These are phyloP conservation scores for Trichophyton schoenleinii DNA, from an alignment of 2,329 filamentous ascomycete species.

Conservation along the genomic window DNA sequence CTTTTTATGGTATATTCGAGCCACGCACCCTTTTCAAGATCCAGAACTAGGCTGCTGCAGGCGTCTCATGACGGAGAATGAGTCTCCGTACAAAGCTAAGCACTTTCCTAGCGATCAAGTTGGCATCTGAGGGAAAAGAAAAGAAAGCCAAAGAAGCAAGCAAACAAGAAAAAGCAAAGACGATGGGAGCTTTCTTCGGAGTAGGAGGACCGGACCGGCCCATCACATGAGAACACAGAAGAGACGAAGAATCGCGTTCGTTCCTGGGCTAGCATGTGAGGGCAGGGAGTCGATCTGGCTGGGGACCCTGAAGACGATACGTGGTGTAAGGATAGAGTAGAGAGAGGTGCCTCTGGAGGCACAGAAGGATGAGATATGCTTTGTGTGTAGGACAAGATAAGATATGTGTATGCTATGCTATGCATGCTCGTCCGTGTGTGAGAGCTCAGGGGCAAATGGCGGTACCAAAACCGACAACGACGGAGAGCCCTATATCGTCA, in stretches of 20 bases:
- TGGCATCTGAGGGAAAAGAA: background rate
- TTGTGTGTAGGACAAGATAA: background rate
- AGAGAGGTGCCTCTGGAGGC: background rate
- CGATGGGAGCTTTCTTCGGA: background rate
- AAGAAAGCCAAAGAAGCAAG: background rate
- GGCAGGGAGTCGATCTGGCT: background rate
- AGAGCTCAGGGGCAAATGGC: background rate
- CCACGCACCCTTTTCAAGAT: background rate
- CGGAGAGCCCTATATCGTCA: background rate
- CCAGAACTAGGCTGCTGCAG: background rate
- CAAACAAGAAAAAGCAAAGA: background rate
- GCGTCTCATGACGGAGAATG: background rate
- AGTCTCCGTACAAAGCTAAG: background rate
- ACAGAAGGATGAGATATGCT: background rate
- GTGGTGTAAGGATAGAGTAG: background rate
- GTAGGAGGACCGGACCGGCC: background rate
- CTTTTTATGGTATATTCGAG: background rate
- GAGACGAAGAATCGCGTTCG: background rate
- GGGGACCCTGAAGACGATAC: background rate
- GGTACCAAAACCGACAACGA: background rate
- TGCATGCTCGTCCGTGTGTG: background rate
- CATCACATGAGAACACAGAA: background rate
- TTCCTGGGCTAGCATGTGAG: constrained; percentile 1
- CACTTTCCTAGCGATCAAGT: background rate
- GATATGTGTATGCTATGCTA: background rate